Percentiles rank a stretch among this genome's conserved stretches.
Conservation (phyloP, 768 basidiomycete species). For the Leccinum longicurvipes region DNA sequence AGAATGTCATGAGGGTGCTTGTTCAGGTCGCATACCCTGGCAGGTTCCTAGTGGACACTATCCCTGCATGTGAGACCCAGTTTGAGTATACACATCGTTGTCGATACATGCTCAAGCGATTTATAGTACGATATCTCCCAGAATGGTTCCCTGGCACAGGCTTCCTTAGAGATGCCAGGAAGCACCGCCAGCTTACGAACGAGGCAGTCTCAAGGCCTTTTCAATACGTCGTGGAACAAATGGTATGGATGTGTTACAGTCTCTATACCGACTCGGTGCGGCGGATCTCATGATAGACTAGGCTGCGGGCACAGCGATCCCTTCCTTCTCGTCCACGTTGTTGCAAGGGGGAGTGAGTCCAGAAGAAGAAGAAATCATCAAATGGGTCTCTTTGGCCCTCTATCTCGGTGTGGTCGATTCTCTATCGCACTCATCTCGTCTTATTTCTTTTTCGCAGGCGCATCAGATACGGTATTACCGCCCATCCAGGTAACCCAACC, state of each 20-base stretch:
- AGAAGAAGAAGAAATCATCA: slow-evolving; percentile 20
- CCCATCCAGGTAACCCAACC: background rate
- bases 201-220: slow-evolving; percentile 45
- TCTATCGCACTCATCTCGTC: background rate
- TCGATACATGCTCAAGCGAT: background rate
- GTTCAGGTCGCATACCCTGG: slow-evolving; percentile 3
- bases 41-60: slow-evolving; percentile 19
- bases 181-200: slow-evolving; percentile 25
- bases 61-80: slow-evolving; percentile 17
- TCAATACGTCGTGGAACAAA: slow-evolving; percentile 41
- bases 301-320: slow-evolving; percentile 15
- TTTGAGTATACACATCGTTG: too few species aligned
- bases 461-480: background rate
- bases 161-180: slow-evolving; percentile 32
- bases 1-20: slow-evolving; percentile 21
- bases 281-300: slow-evolving; percentile 1
- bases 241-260: slow-evolving; percentile 32
- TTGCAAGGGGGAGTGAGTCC: slow-evolving; percentile 9
- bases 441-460: background rate
- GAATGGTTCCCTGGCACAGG: slow-evolving; percentile 36
- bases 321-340: slow-evolving; percentile 19
- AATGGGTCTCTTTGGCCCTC: slow-evolving; percentile 12
- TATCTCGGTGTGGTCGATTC: slow-evolving; percentile 7
- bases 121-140: slow-evolving; percentile 29
- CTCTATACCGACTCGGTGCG: background rate